Conservation (phyloP, 2,329 filamentous ascomycete species). For the Penicillium occitanis region DNA sequence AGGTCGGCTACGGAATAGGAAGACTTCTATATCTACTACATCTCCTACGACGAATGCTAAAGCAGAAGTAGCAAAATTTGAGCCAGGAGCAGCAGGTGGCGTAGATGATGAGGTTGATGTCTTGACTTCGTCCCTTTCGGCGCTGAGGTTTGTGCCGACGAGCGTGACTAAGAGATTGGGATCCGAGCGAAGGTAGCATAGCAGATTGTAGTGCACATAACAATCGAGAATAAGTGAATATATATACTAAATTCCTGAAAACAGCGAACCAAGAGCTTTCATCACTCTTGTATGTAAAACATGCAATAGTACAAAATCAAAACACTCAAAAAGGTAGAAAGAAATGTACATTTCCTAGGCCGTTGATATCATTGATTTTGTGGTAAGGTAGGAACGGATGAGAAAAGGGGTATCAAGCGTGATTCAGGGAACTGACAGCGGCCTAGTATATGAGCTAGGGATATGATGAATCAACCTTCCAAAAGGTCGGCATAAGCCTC, state of each 20-base stretch:
- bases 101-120: constrained; percentile 32
- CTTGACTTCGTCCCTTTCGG: constrained; percentile 46
- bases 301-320: constrained; percentile 1
- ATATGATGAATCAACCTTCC: constrained; percentile 31
- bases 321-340: neutral
- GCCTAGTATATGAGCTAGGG: neutral
- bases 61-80: neutral
- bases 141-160: constrained; percentile 45
- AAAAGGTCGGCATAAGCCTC: constrained; percentile 49
- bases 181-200: constrained; percentile 20
- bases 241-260: neutral
- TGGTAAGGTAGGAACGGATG: neutral
- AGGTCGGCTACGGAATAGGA: constrained; percentile 35
- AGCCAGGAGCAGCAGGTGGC: neutral
- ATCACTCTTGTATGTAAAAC: neutral
- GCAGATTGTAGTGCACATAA: neutral
- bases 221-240: neutral
- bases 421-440: neutral
- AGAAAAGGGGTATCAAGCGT: constrained; percentile 10
- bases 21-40: constrained; percentile 31
- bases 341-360: constrained; percentile 8
- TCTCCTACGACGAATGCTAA: neutral
- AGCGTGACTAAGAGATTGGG: constrained; percentile 39
- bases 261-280: neutral
- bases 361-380: neutral